These are phyloP conservation scores for Mycosarcoma mackinlayi DNA, from an alignment of 1,284 basidiomycete species.

Conservation along the genomic window DNA sequence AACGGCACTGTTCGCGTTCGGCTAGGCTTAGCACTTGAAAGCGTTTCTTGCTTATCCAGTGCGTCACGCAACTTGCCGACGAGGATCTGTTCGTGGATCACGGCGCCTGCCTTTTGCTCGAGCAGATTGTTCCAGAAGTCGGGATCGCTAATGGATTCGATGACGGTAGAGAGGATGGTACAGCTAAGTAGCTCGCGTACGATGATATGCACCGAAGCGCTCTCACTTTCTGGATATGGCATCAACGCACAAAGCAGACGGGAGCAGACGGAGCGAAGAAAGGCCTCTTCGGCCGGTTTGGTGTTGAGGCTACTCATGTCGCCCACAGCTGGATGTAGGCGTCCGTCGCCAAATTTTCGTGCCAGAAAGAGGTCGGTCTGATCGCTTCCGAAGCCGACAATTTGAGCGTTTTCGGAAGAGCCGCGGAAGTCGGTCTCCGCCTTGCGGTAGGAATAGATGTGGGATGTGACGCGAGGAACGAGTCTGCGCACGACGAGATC, in stretches of 20 bases:
- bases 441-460: slow-evolving; percentile 88
- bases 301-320: slow-evolving; percentile 85
- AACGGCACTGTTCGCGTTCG: slow-evolving; percentile 15
- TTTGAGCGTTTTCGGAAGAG: slow-evolving; percentile 25
- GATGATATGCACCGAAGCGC: slow-evolving; percentile 78
- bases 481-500: slow-evolving; percentile 83
- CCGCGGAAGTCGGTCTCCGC: slow-evolving; percentile 85
- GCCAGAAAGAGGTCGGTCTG: slow-evolving; percentile 79
- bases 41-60: slow-evolving; percentile 67
- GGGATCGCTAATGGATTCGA: slow-evolving; percentile 91
- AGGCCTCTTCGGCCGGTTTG: slow-evolving; percentile 85
- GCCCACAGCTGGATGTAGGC: slow-evolving; percentile 80
- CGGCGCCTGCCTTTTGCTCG: slow-evolving; percentile 87
- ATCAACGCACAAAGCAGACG: slow-evolving; percentile 78
- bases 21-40: slow-evolving; percentile 8
- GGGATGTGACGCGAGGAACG: slow-evolving; percentile 84
- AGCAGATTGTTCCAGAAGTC: slow-evolving; percentile 96
- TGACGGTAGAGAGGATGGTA: slow-evolving; percentile 82
- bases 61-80: slow-evolving; percentile 72
- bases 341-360: slow-evolving; percentile 64
- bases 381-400: slow-evolving; percentile 36
- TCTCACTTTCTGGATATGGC: slow-evolving; percentile 79
- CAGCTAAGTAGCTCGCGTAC: slow-evolving; percentile 85
- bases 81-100: slow-evolving; percentile 84
- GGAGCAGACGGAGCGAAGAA: slow-evolving; percentile 79